Base-by-base conservation (phyloP, 2,329 filamentous ascomycete genomes). In the Shiraia sp. region DNA sequence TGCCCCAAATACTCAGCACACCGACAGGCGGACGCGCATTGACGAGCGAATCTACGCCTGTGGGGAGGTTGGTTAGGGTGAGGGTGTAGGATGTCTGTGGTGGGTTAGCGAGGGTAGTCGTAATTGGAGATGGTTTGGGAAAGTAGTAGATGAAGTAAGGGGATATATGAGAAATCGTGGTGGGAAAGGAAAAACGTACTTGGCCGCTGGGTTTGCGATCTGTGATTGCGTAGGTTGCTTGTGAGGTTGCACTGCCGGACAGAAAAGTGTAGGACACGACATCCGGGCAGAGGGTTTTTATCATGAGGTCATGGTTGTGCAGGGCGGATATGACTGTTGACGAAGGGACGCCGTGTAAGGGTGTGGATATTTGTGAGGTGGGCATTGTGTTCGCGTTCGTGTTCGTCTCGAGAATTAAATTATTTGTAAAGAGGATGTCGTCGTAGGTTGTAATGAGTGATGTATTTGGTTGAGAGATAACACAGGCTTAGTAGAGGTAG, bases 271-370 rank as follows among this genome's bases (percentile, higher is more conserved):
- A 65, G 44, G 57, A 61, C 35, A 69, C 51, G 31, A 69, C 56
- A 0, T 59, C 57, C 2, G 68, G 66, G 27, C 62, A 67, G 14
- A 71, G 61, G 8, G 66, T 68, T 36, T 63, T 65, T 54, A 72
- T 71, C 63, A 70, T 70, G 35, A 65, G 52, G 5, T 68, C 66
- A 49, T 70, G 69, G 57, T 68, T 66, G 61, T 71, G 68, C 4
- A 71, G 61, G 13, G 63, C 61, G 33, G 56, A 49, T 40, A 71
- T 57, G 48, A 70, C 59, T 34, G 53, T 40, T 10, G 48, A 33
- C 39, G 51, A 45, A 29, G 50, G 34, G 34, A 66, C 37, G 45
- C 52, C 51, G 35, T 57, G 45, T 32, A 72, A 47, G 25, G 64
- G 49, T 23, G 68, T 72, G 30, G 61, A 59, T 47, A 71, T 57